Evolutionary conservation across 169 alveolate species (phyloP), one percentile per base, ranked within the genome.

Genomic region (Babesia gibsoni): DNA sequence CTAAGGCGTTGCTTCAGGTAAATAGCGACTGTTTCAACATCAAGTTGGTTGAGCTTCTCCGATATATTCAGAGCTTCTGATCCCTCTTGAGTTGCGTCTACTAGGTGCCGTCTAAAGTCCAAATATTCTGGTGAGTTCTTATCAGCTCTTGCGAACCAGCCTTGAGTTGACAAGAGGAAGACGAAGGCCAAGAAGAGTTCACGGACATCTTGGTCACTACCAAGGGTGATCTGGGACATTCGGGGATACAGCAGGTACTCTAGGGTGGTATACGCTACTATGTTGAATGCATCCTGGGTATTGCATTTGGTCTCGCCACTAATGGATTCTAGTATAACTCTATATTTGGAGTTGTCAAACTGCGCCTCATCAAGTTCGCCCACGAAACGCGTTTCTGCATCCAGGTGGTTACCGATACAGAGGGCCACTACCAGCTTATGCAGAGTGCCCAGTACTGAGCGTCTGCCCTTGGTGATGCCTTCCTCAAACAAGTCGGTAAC

Each of bases 171-270:
- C 8, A 68, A 9, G 8, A 68, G 27, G 61, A 57, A 68, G 14
- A 41, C 61, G 25, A 68, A 39, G 1, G 81, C 81, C 61, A 68
- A 42, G 23, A 68, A 68, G 9, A 68, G 52, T 29, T 68, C 81
- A 3, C 70, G 57, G 4, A 70, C 37, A 14, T 56, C 69, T 48
- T 68, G 67, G 3, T 8, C 5, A 1, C 12, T 32, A 29, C 32
- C 57, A n/a, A 68, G 29, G 12, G 20, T 66, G 3, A 66, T 66
- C 18, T 56, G 23, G 1, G 53, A 8, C 3, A 68, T n/a, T 29
- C 81, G 5, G 0, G 68, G 68, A 68, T 68, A 68, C 42, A 20
- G 6, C 6, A 68, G 63, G 9, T 42, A 23, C 23, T 68, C 81
- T n/a, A 68, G 63, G 12, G 58, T 43, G 39, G 37, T 43, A 22